Evolutionary conservation across 202 grass and related monocot species (phyloP).

Genomic region (Panicum hallii): DNA sequence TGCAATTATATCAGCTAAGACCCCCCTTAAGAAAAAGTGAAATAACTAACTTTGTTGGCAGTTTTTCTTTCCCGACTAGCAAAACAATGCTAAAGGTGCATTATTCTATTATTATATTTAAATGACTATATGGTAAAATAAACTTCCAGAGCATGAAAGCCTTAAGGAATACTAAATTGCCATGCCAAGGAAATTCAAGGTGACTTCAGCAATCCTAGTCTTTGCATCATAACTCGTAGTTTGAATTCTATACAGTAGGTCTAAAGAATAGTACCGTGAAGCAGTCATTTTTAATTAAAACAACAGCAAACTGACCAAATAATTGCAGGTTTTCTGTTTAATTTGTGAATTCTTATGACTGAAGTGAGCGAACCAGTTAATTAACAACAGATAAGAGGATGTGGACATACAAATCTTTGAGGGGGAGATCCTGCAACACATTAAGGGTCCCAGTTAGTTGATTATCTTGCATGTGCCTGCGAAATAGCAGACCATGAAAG

Average conservation of each 20-base stretch:
- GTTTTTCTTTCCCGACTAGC: not conserved
- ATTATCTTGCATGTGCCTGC: constrained; percentile 89
- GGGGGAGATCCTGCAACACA: constrained; percentile 87
- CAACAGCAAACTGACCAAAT: constrained; percentile 22
- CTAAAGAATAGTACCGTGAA: constrained; percentile 13
- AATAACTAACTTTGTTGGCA: not conserved
- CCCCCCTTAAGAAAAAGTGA: not conserved
- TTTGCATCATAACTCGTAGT: constrained; percentile 8
- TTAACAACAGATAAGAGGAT: constrained; percentile 32
- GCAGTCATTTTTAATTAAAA: constrained; percentile 9
- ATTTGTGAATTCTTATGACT: constrained; percentile 21
- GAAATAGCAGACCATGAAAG: constrained; percentile 40
- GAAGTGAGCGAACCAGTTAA: constrained; percentile 36
- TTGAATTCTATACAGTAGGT: not conserved
- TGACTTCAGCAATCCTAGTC: constrained; percentile 4
- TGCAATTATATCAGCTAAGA: constrained; percentile 26
- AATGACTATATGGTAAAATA: not conserved
- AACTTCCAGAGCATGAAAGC: not conserved
- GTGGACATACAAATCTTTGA: constrained; percentile 85
- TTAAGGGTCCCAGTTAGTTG: constrained; percentile 75
- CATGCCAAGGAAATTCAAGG: constrained; percentile 15
- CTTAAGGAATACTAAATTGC: constrained; percentile 26
- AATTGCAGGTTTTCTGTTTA: constrained; percentile 20
- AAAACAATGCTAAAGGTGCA: not conserved
- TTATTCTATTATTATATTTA: not conserved